Percentiles rank a stretch among this genome's conserved stretches.
Evolutionary conservation across 768 basidiomycete genomes (phyloP).

Genomic region (Phlebiopsis gigantea): DNA sequence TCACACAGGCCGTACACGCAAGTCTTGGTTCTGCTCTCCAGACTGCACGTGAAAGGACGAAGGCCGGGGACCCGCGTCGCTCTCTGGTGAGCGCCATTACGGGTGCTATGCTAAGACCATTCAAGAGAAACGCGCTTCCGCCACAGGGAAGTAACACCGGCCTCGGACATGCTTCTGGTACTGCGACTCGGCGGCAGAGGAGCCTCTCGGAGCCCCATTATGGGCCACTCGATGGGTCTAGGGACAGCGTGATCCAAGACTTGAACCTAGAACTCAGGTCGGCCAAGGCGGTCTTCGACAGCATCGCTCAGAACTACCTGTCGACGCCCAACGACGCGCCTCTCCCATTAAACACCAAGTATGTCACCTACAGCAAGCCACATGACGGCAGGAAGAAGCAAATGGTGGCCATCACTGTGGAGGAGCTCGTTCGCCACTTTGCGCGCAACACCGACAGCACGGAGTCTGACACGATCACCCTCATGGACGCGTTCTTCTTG

Average conservation of each 20-base stretch:
- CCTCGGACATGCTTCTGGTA: not conserved
- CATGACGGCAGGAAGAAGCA: not conserved
- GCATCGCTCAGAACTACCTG: not conserved
- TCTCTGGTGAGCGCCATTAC: not conserved
- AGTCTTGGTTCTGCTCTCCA: not conserved
- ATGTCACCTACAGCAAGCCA: not conserved
- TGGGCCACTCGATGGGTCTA: not conserved
- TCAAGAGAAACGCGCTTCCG: not conserved
- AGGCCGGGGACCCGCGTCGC: not conserved
- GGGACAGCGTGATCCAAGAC: not conserved
- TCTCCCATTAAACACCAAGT: not conserved
- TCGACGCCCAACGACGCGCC: not conserved
- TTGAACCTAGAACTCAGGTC: not conserved
- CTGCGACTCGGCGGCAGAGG: not conserved
- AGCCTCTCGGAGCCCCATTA: not conserved
- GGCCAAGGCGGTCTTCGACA: not conserved
- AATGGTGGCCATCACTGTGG: not conserved
- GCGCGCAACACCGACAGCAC: not conserved
- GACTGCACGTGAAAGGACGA: not conserved
- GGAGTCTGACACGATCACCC: not conserved
- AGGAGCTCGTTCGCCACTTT: not conserved
- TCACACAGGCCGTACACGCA: not conserved
- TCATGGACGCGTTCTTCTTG: constrained; percentile 5
- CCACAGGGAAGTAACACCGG: not conserved
- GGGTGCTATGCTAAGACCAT: not conserved